Percentiles rank a stretch among this genome's conserved stretches.
These are phyloP conservation scores for Boletellus dicymbophilus DNA, from an alignment of 1,284 basidiomycete genomes.

Conservation along the genomic window DNA sequence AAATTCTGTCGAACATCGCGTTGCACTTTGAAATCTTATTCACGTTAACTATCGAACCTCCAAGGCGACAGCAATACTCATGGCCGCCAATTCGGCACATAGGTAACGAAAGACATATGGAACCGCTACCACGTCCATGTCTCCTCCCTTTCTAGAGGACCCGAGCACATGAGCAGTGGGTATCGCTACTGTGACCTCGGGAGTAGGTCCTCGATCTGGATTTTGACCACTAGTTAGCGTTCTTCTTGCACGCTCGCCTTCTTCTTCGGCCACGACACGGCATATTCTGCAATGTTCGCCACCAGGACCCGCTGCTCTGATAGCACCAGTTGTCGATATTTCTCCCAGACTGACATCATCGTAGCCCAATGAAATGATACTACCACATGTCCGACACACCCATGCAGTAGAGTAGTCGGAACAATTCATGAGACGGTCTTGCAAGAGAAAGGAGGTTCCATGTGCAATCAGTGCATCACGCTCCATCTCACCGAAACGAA, in stretches of 20 bases:
- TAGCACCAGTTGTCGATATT: slow-evolving; percentile 47
- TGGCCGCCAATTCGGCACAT: slow-evolving; percentile 82
- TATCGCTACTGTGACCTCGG: slow-evolving; percentile 63
- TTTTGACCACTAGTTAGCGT: slow-evolving; percentile 53
- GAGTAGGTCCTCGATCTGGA: slow-evolving; percentile 35
- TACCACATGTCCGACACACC: slow-evolving; percentile 97
- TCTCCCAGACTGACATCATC: slow-evolving; percentile 80
- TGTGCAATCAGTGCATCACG: slow-evolving; percentile 98
- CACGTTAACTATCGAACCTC: slow-evolving; percentile 47
- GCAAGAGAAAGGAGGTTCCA: slow-evolving; percentile 96
- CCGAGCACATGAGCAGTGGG: slow-evolving; percentile 66
- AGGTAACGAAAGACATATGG: slow-evolving; percentile 95
- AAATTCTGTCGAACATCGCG: no score
- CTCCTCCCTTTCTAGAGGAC: slow-evolving; percentile 62
- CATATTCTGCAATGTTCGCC: slow-evolving; percentile 96
- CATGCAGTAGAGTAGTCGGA: slow-evolving; percentile 99
- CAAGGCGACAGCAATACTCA: slow-evolving; percentile 84
- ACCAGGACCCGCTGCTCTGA: slow-evolving; percentile 63
- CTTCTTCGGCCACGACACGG: slow-evolving; percentile 65
- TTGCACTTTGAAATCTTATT: neutral
- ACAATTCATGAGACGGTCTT: slow-evolving; percentile 99
- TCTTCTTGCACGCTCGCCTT: slow-evolving; percentile 56
- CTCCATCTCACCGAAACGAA: slow-evolving; percentile 99
- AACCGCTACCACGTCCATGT: slow-evolving; percentile 92
- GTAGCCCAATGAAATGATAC: slow-evolving; percentile 93